These are phyloP conservation scores for Plenodomus tracheiphilus DNA, from an alignment of 2,329 filamentous ascomycete species.

Conservation along the genomic window DNA sequence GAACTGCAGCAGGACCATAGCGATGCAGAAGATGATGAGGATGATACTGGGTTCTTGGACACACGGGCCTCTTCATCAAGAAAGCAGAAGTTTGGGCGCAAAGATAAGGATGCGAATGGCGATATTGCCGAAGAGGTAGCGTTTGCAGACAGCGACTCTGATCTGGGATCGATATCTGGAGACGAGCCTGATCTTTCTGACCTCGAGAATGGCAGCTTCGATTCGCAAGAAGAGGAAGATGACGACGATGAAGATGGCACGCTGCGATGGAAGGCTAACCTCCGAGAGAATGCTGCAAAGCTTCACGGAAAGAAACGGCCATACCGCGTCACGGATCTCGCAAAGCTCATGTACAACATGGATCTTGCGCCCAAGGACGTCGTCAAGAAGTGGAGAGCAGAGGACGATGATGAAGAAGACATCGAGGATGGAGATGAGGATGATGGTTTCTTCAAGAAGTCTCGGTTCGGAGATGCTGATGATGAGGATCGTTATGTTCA, in stretches of 20 bases:
- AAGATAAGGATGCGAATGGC: conserved; percentile 34
- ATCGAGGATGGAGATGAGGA: conserved; percentile 65
- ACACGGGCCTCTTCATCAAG: conserved; percentile 47
- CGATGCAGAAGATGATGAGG: conserved; percentile 56
- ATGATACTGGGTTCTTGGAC: conserved; percentile 52
- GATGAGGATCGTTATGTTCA: conserved; percentile 80
- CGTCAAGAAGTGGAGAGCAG: conserved; percentile 77
- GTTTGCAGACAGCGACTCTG: conserved; percentile 96
- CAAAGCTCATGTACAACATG: conserved; percentile 85
- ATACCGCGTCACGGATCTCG: conserved; percentile 80
- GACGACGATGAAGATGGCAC: conserved; percentile 72
- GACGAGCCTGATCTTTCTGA: conserved; percentile 48
- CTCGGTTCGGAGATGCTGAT: conserved; percentile 52
- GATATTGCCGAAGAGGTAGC: conserved; percentile 68
- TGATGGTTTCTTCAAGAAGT: conserved; percentile 65
- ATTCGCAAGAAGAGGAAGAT: conserved; percentile 57
- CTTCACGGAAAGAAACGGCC: conserved; percentile 71
- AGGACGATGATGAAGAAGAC: conserved; percentile 57
- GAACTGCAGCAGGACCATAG: conserved; percentile 54
- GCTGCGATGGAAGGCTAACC: conserved; percentile 84
- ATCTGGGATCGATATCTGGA: conserved; percentile 82
- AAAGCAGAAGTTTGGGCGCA: conserved; percentile 25
- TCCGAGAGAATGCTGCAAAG: conserved; percentile 72
- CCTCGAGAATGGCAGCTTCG: conserved; percentile 52
- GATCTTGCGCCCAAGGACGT: conserved; percentile 75